A percentile compares a stretch with the other conserved stretches of the same genome.
Evolutionary conservation across 2,329 filamentous ascomycete genomes (phyloP).

Genomic region (Xylaria polymorpha): DNA sequence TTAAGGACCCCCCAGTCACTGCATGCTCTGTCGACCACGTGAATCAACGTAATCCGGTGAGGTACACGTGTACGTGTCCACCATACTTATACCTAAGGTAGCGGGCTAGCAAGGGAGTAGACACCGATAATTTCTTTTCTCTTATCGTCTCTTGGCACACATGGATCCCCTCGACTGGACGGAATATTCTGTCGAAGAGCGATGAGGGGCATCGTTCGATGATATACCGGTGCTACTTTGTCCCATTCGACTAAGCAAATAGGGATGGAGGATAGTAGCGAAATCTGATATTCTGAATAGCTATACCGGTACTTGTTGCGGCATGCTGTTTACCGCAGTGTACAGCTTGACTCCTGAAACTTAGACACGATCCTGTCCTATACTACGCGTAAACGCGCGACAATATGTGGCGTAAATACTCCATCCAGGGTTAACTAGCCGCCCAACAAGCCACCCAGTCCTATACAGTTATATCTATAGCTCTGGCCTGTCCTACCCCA

Average conservation of each 20-base stretch:
- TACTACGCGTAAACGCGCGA: neutral
- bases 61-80: conserved; percentile 12
- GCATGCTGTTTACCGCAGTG: neutral
- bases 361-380: neutral
- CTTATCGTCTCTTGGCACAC: conserved; percentile 19
- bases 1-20: conserved; percentile 33
- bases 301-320: neutral
- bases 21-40: conserved; percentile 37
- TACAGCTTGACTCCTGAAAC: conserved; percentile 1
- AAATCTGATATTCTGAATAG: conserved; percentile 4
- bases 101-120: conserved; percentile 13
- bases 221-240: conserved; percentile 23
- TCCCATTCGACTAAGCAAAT: conserved; percentile 13
- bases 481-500: neutral
- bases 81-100: conserved; percentile 6
- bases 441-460: neutral
- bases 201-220: conserved; percentile 26
- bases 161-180: conserved; percentile 24
- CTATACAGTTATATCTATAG: neutral
- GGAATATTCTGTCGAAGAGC: conserved; percentile 9
- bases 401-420: neutral
- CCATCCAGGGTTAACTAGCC: too few species aligned
- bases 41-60: conserved; percentile 29
- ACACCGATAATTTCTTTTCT: conserved; percentile 33
- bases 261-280: neutral